Base-by-base conservation (phyloP, 345 rosid genomes). In the Ceriops zippeliana region DNA sequence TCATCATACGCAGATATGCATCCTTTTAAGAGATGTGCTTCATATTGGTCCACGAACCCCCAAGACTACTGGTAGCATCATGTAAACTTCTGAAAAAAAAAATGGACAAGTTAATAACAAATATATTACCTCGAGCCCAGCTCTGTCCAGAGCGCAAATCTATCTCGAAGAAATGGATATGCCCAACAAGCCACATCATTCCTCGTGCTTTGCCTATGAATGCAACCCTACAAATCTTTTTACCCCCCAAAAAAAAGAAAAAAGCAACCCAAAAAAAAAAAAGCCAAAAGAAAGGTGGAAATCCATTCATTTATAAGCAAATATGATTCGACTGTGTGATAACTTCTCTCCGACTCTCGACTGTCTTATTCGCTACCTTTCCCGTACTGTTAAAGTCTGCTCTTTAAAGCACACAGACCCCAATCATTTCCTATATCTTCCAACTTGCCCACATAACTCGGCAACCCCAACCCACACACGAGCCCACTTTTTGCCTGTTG, bases 311-410 rank as follows among this genome's bases (percentile, higher is more conserved):
- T 74, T 82, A 69, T 82, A 81, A 81, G 86, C 86, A 84, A 74
- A 65, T 73, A 84, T 86, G 79, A 88, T 88, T 80, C 75, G 68
- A 84, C 74, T 63, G 75, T 65, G 68, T 75, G 67, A 27, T 67
- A 47, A 69, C 60, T 68, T 60, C 58, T 63, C 27, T 62, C 71
- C 66, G 63, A 75, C 62, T 76, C 68, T 63, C 61, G 24, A 21
- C 47, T 62, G 65, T 74, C 75, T 62, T 69, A 60, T 79, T 73
- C 71, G 66, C 28, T 60, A 31, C 61, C 71, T 75, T 73, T 75
- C 58, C 73, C 74, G 70, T 75, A 70, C 76, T 4, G 5, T 56
- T 72, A 10, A 75, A 75, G 84, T 66, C 65, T 73, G 47, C 37
- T 62, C 61, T 68, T 19, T 64, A 65, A 11, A 11, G 42, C 37